Evolutionary conservation across 768 basidiomycete genomes (phyloP).

Genomic region (Hygrocybe punicea): DNA sequence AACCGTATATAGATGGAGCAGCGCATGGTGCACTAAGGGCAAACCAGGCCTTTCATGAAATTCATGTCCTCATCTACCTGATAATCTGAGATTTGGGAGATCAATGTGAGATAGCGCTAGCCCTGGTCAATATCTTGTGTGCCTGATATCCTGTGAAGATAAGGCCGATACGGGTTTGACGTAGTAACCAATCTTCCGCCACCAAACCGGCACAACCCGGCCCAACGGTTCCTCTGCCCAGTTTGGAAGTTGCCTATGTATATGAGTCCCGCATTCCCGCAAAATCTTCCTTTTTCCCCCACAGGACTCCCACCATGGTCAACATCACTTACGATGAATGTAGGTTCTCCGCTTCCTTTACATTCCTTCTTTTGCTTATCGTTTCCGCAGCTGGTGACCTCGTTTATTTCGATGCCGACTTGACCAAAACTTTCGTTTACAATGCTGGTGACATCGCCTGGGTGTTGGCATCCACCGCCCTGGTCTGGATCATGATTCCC

Average conservation of each 20-base stretch:
- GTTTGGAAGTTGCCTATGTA: background rate
- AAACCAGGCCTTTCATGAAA: background rate
- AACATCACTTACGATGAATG: conserved; percentile 32
- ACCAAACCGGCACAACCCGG: background rate
- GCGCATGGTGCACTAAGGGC: background rate
- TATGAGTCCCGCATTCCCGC: background rate
- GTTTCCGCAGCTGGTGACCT: background rate
- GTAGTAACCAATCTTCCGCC: background rate
- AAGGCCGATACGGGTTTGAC: background rate
- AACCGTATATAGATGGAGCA: too few species aligned
- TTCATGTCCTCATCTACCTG: too few species aligned
- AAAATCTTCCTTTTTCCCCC: background rate
- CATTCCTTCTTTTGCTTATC: background rate
- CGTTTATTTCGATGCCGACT: background rate
- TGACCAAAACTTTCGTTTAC: conserved; percentile 27
- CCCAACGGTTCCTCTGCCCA: background rate
- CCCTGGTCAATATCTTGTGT: too few species aligned
- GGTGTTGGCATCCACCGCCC: conserved; percentile 69
- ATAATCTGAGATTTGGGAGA: background rate
- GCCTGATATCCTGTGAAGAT: background rate
- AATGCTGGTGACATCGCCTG: conserved; percentile 51
- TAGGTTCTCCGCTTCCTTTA: conserved; percentile 11
- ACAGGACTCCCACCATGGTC: conserved; percentile 27
- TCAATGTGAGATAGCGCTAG: background rate
- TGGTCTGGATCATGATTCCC: conserved; percentile 84